phyloP scores from a whole-genome alignment of 2,329 filamentous ascomycete species.

The Verticillium albo-atrum region DNA sequence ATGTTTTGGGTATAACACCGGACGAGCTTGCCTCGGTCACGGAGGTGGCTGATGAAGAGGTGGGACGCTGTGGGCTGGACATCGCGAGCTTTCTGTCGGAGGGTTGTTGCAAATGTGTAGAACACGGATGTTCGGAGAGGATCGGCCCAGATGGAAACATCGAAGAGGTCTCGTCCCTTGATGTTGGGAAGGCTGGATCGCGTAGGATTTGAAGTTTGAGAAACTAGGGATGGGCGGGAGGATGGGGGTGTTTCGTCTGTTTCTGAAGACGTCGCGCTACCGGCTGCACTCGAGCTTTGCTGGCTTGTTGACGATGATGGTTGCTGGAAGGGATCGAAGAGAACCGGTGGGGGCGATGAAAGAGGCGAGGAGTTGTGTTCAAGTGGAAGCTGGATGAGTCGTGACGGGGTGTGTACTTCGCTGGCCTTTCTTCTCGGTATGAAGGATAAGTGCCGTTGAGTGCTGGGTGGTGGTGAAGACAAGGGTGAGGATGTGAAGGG shows the following conservation, averaged over 20 bases:
- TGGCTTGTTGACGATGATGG: constrained; percentile 27
- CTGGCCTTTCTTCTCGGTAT: not conserved
- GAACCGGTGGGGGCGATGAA: constrained; percentile 49
- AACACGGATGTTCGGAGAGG: constrained; percentile 65
- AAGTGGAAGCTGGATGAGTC: not conserved
- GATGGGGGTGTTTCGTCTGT: constrained; percentile 38
- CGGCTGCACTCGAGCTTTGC: constrained; percentile 25
- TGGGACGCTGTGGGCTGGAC: constrained; percentile 62
- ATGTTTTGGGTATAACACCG: constrained; percentile 75
- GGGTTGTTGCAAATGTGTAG: constrained; percentile 65
- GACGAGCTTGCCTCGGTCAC: constrained; percentile 63
- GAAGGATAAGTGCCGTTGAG: not conserved
- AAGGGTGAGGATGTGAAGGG: constrained; percentile 23
- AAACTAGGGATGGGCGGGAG: constrained; percentile 31
- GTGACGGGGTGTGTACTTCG: not conserved
- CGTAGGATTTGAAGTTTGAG: constrained; percentile 28
- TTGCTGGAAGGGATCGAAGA: constrained; percentile 47
- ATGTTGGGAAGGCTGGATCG: constrained; percentile 49
- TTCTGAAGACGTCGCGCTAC: constrained; percentile 38
- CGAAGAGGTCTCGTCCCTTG: constrained; percentile 68
- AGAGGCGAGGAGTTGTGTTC: constrained; percentile 47
- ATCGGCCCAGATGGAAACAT: constrained; percentile 66
- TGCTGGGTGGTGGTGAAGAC: constrained; percentile 27
- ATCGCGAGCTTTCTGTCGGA: constrained; percentile 60
- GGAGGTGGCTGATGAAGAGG: constrained; percentile 62